These are phyloP conservation scores for Xylaria sp. DNA, from an alignment of 495 filamentous ascomycete genomes.

Conservation along the genomic window DNA sequence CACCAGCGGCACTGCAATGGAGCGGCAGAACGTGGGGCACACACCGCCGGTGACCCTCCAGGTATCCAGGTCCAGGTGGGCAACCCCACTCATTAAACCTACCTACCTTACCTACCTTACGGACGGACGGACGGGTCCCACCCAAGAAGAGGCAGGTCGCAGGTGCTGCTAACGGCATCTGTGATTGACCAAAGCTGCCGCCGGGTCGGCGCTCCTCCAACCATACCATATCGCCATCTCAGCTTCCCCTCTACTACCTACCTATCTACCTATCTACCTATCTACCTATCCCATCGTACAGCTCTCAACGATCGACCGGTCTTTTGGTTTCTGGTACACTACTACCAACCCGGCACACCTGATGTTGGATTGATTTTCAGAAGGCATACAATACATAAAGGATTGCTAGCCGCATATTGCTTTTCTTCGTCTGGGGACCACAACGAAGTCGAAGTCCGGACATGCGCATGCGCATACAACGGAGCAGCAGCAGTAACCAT, in stretches of 20 bases:
- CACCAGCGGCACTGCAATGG: neutral
- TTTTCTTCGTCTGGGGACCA: neutral
- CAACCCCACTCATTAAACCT: no score
- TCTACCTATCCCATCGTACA: neutral
- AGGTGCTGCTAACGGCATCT: no score
- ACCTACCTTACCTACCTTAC: no score
- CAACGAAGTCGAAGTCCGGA: constrained; percentile 2
- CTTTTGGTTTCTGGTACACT: neutral
- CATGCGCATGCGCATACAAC: constrained; percentile 3
- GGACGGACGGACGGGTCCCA: no score
- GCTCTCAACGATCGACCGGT: neutral
- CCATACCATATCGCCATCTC: neutral
- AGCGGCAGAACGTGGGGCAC: neutral
- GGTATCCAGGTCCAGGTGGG: no score
- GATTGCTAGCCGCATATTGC: neutral
- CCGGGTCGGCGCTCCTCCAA: no score
- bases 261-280: no score
- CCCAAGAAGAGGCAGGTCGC: no score
- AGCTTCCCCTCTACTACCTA: neutral
- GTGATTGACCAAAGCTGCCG: no score
- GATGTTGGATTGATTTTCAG: neutral
- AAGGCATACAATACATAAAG: neutral
- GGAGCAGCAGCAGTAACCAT: constrained; percentile 23
- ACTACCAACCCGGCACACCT: neutral
- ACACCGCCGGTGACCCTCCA: no score